Percentiles rank a stretch among this genome's conserved stretches.
phyloP scores from a whole-genome alignment of 768 basidiomycete genomes.

The Terana coerulea region DNA sequence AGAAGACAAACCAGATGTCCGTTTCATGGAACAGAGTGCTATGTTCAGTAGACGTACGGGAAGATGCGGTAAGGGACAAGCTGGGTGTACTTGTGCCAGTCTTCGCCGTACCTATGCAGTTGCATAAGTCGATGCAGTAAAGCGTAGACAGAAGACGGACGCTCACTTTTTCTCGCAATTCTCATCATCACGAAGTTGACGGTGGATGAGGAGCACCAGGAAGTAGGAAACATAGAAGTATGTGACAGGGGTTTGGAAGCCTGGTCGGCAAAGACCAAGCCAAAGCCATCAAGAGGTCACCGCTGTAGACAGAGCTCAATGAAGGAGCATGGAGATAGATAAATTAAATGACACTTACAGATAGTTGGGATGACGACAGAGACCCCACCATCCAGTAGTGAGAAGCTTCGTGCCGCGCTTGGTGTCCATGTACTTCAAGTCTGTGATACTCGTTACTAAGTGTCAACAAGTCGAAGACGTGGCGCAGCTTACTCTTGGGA shows the following conservation, averaged over 20 bases:
- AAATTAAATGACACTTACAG: constrained; percentile 42
- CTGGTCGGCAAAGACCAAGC: constrained; percentile 95
- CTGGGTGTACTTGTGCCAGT: constrained; percentile 89
- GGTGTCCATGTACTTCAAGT: constrained; percentile 75
- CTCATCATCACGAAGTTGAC: constrained; percentile 90
- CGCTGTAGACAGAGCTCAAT: constrained; percentile 39
- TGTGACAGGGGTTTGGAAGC: constrained; percentile 85
- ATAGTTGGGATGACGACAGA: constrained; percentile 91
- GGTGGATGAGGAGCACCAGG: constrained; percentile 80
- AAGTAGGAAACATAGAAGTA: constrained; percentile 96
- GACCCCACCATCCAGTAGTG: constrained; percentile 97
- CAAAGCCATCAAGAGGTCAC: constrained; percentile 84
- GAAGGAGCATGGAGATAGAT: background rate
- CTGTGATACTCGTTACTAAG: constrained; percentile 33
- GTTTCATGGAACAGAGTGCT: too few relatives aligned
- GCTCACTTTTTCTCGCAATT: constrained; percentile 83
- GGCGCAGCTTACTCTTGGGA: constrained; percentile 66
- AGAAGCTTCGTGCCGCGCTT: constrained; percentile 85
- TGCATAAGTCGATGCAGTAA: background rate
- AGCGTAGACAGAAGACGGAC: constrained; percentile 1
- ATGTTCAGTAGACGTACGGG: constrained; percentile 73
- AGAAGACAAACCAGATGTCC: too few relatives aligned
- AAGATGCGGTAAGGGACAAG: constrained; percentile 84
- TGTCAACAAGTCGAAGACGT: background rate
- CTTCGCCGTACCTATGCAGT: constrained; percentile 74